phyloP scores from a whole-genome alignment of 352 stramenopile genomes.

The Phytophthora constricta region DNA sequence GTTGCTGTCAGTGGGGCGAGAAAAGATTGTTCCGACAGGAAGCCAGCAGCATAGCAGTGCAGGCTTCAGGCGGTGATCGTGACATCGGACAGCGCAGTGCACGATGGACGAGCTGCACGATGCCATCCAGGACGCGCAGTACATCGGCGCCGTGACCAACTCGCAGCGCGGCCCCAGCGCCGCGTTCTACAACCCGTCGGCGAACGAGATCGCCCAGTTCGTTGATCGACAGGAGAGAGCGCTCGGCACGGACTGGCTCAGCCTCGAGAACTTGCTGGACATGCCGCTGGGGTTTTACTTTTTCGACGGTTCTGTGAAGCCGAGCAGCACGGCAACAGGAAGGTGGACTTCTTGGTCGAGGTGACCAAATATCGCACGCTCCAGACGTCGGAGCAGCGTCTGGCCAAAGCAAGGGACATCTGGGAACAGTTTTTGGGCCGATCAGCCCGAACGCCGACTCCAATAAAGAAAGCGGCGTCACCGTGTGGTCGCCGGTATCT shows the following conservation, averaged over 20 bases:
- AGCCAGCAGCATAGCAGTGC: no score
- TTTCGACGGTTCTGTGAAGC: constrained; percentile 76
- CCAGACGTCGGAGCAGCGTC: constrained; percentile 49
- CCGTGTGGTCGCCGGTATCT: constrained; percentile 26
- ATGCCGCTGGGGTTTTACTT: constrained; percentile 86
- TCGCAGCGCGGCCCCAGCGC: constrained; percentile 68
- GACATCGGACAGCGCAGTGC: neutral
- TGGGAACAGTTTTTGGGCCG: constrained; percentile 60
- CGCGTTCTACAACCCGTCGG: constrained; percentile 75
- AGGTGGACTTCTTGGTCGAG: constrained; percentile 76
- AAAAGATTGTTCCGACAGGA: no score
- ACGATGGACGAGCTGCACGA: constrained; percentile 90
- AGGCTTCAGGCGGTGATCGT: no score
- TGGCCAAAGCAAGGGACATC: constrained; percentile 60
- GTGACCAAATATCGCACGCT: constrained; percentile 76
- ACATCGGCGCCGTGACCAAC: constrained; percentile 87
- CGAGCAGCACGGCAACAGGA: constrained; percentile 66
- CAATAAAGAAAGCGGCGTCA: constrained; percentile 14
- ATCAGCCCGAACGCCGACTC: neutral
- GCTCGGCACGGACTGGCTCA: constrained; percentile 63
- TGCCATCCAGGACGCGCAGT: constrained; percentile 90
- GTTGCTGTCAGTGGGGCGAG: no score
- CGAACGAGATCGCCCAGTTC: constrained; percentile 71
- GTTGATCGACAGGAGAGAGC: constrained; percentile 61
- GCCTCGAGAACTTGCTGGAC: constrained; percentile 74